A percentile compares a stretch with the other conserved stretches of the same genome.
Conservation (phyloP, 164 flowering plant genomes). For the Annona cherimola region DNA sequence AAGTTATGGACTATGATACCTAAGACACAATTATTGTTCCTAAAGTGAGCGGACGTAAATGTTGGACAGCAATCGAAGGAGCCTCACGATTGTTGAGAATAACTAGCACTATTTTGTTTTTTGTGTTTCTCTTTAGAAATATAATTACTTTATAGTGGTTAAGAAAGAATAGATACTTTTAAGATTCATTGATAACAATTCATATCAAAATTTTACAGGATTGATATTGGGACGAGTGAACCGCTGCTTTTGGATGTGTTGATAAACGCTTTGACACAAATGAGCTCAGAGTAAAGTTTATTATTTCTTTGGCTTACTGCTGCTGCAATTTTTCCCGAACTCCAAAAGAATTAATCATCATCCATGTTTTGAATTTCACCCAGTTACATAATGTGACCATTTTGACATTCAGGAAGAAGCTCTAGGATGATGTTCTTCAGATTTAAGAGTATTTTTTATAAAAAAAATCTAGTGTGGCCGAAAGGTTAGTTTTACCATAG, state of each 20-base stretch:
- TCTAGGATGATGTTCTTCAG: not conserved
- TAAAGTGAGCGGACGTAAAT: too few relatives aligned
- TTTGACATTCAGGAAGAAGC: not conserved
- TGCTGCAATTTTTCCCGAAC: not conserved
- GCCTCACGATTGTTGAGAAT: too few relatives aligned
- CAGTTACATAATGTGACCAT: not conserved
- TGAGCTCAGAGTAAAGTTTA: conserved; percentile 83
- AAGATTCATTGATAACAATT: conserved; percentile 9
- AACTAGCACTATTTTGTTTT: not conserved
- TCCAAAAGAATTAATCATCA: not conserved
- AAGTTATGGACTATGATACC: too few relatives aligned
- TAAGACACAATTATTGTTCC: too few relatives aligned
- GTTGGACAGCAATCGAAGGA: too few relatives aligned
- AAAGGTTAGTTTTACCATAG: not conserved
- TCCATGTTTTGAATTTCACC: not conserved
- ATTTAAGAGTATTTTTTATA: not conserved
- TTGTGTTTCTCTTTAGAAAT: not conserved
- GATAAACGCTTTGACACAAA: conserved; percentile 80
- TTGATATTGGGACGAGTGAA: conserved; percentile 79
- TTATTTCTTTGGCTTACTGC: not conserved
- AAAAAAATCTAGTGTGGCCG: not conserved
- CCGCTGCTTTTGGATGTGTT: conserved; percentile 68
- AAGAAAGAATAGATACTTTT: not conserved
- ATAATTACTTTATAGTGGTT: not conserved
- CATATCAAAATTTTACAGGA: conserved; percentile 37